Conservation (phyloP, 331 rosid genomes). For the Pyracantha coccinea region DNA sequence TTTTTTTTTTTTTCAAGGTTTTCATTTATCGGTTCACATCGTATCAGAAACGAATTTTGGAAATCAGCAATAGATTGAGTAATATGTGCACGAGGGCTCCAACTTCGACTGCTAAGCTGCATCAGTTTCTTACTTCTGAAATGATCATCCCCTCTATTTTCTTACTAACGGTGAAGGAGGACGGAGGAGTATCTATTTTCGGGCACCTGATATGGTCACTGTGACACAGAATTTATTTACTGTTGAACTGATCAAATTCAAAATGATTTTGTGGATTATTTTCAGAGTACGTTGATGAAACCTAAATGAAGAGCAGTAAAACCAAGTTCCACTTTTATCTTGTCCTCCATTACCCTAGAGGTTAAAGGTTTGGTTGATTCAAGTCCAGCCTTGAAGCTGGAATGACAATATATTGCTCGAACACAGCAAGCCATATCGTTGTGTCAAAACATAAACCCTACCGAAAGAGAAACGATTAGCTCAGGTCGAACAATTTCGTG, state of each 20-base stretch:
- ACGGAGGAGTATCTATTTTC: neutral
- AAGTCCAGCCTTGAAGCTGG: neutral
- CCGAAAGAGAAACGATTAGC: too few species aligned
- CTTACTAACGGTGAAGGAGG: neutral
- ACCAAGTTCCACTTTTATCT: neutral
- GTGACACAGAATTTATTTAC: neutral
- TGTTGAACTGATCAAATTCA: neutral
- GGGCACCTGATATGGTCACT: neutral
- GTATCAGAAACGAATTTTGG: neutral
- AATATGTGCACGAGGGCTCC: neutral
- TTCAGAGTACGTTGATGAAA: neutral
- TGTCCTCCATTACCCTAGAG: neutral
- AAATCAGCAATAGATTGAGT: neutral
- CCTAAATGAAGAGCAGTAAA: too few species aligned
- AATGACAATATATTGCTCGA: neutral
- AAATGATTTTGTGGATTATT: neutral
- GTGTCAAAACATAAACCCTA: neutral
- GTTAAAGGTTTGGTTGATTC: neutral
- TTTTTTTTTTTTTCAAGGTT: neutral
- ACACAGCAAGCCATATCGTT: neutral
- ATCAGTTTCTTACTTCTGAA: neutral
- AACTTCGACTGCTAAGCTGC: neutral
- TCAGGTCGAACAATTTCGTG: too few species aligned
- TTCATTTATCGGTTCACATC: neutral
- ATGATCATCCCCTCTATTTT: neutral